phyloP scores from a whole-genome alignment of 345 rosid species.

The Gynandropsis gynandra region DNA sequence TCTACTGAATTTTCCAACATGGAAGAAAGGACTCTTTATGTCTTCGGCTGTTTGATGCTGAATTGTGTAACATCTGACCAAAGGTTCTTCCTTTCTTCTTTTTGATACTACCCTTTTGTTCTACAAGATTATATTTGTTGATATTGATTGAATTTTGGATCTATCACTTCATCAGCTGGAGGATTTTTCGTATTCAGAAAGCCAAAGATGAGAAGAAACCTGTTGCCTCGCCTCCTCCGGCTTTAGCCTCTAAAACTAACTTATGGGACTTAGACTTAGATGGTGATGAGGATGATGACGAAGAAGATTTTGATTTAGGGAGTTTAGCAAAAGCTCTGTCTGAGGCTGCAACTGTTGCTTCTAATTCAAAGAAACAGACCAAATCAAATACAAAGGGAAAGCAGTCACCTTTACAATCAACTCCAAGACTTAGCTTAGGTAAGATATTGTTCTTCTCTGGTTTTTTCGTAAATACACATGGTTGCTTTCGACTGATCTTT shows the following conservation, averaged over 20 bases:
- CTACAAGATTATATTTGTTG: not conserved
- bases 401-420: conserved; percentile 23
- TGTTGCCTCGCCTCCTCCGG: conserved; percentile 22
- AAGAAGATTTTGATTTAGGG: conserved; percentile 58
- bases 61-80: conserved; percentile 49
- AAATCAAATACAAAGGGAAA: conserved; percentile 20
- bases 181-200: conserved; percentile 71
- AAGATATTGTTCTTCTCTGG: too few species aligned
- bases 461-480: not conserved
- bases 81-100: conserved; percentile 38
- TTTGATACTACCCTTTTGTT: not conserved
- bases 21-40: conserved; percentile 63
- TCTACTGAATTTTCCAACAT: conserved; percentile 32
- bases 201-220: conserved; percentile 25
- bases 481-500: too few species aligned
- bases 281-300: conserved; percentile 50
- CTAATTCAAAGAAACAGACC: conserved; percentile 36
- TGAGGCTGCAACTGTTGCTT: conserved; percentile 51
- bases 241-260: conserved; percentile 34
- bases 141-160: not conserved
- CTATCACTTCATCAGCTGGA: conserved; percentile 52
- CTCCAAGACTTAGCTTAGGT: conserved; percentile 10
- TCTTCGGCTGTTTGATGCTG: conserved; percentile 52
- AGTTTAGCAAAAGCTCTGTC: conserved; percentile 56
- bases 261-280: conserved; percentile 45